Evolutionary conservation across 257 asterid genomes (phyloP).

Genomic region (Buddleja alternifolia): DNA sequence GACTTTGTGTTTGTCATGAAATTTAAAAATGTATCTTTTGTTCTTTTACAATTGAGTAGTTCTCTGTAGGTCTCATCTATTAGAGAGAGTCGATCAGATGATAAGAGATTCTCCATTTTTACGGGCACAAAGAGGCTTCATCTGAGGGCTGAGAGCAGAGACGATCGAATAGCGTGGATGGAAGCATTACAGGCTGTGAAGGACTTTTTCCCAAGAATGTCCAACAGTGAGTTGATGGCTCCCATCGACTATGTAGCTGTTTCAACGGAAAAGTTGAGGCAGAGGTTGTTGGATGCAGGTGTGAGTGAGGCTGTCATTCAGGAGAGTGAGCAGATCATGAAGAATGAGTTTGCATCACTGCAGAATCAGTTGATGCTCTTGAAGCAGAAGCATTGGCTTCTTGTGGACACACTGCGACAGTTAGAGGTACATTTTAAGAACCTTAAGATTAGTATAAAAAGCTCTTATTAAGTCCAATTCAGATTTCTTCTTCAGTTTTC

Average conservation of each 20-base stretch:
- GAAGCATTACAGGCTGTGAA: constrained; percentile 92
- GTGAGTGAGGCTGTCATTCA: constrained; percentile 66
- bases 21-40: neutral
- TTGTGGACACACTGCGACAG: constrained; percentile 82
- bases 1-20: neutral
- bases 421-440: constrained; percentile 83
- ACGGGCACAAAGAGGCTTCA: constrained; percentile 96
- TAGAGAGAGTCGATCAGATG: constrained; percentile 88
- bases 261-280: constrained; percentile 82
- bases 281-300: constrained; percentile 74
- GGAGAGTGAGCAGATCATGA: constrained; percentile 86
- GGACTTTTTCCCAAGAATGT: constrained; percentile 93
- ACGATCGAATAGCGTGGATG: constrained; percentile 79
- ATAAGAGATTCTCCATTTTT: constrained; percentile 85
- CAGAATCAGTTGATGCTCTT: constrained; percentile 73
- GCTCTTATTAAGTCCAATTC: constrained; percentile 41
- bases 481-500: constrained; percentile 45
- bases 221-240: constrained; percentile 94
- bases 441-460: constrained; percentile 45
- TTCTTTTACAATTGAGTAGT: constrained; percentile 34
- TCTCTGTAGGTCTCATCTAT: constrained; percentile 79
- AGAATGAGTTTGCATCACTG: constrained; percentile 73
- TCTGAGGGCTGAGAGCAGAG: constrained; percentile 86
- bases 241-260: constrained; percentile 64
- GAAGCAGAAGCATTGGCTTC: constrained; percentile 88